Conservation (phyloP, 2,329 filamentous ascomycete genomes). For the Trichoderma asperellum region DNA sequence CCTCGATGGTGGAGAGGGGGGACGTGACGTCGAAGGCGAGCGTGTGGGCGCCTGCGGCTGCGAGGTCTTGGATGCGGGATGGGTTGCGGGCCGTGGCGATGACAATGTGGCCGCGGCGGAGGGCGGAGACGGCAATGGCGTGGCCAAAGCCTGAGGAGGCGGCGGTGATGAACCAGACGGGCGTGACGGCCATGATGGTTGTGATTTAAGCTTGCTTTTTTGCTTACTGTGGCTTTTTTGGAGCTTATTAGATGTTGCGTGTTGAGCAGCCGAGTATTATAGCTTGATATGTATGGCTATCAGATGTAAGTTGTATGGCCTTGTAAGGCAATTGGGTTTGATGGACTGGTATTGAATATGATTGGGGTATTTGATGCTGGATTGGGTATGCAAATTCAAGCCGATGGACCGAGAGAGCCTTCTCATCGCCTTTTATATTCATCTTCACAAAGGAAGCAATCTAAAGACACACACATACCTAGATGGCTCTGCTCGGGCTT, state of each 20-base stretch:
- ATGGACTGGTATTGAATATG: background rate
- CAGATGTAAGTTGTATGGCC: background rate
- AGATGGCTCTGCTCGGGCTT: background rate
- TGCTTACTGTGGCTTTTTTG: background rate
- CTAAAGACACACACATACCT: no score
- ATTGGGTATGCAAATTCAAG: background rate
- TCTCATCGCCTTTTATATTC: background rate
- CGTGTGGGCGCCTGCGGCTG: constrained; percentile 47
- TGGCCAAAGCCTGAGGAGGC: constrained; percentile 56
- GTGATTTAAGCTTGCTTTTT: background rate
- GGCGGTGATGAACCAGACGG: constrained; percentile 59
- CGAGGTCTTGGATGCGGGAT: constrained; percentile 47
- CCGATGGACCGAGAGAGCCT: background rate
- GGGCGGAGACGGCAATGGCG: constrained; percentile 48
- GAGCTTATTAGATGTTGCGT: background rate
- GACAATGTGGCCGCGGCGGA: constrained; percentile 53
- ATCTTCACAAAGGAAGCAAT: background rate
- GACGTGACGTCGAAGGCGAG: constrained; percentile 54
- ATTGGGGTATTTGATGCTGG: background rate
- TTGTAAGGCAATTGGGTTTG: background rate
- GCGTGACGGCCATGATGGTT: constrained; percentile 30
- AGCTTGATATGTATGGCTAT: background rate
- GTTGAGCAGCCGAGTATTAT: background rate
- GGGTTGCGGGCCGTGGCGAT: constrained; percentile 54
- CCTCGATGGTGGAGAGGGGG: constrained; percentile 43